Conservation (phyloP, 768 basidiomycete genomes). For the Phanerodontia chrysosporium region DNA sequence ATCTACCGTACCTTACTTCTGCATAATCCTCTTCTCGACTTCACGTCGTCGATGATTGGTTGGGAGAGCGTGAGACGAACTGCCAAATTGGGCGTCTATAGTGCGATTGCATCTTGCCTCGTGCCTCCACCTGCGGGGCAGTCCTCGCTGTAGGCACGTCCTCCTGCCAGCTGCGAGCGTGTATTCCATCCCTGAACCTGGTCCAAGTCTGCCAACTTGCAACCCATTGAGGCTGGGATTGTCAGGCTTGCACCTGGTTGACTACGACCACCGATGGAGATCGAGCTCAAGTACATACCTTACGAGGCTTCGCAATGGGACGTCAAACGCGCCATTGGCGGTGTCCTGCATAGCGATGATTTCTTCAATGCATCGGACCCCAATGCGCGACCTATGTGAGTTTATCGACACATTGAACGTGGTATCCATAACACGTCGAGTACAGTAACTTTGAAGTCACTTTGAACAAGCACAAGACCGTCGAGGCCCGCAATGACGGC, state of each 20-base stretch:
- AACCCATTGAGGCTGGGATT: conserved; percentile 5
- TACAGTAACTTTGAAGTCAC: conserved; percentile 58
- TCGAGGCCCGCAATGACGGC: conserved; percentile 49
- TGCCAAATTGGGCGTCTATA: neutral
- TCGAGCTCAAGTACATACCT: conserved; percentile 30
- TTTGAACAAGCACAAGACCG: conserved; percentile 46
- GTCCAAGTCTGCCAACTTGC: conserved; percentile 15
- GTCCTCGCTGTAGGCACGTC: neutral
- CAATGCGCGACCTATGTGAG: conserved; percentile 20
- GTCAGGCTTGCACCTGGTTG: conserved; percentile 13
- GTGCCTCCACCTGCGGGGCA: neutral
- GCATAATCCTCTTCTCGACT: too few relatives aligned
- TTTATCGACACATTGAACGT: neutral
- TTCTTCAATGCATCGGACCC: conserved; percentile 37
- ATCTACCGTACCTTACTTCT: too few relatives aligned
- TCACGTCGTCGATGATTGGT: neutral
- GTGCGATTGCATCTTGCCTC: neutral
- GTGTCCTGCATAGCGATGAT: conserved; percentile 52
- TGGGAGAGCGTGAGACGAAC: neutral
- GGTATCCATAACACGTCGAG: conserved; percentile 10
- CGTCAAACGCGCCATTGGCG: conserved; percentile 51
- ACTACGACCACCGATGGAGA: conserved; percentile 30
- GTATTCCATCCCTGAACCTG: neutral
- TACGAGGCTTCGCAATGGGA: conserved; percentile 46
- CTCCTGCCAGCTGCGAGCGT: neutral